phyloP scores from a whole-genome alignment of 352 stramenopile genomes.

The Globisporangium recalcitrans region DNA sequence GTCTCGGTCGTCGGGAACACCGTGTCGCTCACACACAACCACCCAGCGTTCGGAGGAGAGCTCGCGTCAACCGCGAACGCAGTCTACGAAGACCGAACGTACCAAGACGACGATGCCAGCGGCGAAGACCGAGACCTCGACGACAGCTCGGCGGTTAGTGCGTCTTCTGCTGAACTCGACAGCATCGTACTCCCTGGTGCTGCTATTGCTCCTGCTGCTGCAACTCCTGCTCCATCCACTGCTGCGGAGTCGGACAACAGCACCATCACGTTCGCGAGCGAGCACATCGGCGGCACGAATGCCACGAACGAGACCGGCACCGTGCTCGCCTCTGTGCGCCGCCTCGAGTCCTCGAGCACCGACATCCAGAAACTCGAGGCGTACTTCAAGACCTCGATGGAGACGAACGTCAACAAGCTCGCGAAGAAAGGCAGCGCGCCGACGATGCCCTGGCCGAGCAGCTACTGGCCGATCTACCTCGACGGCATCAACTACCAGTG shows the following conservation, averaged over 20 bases:
- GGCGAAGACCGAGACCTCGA: conserved; percentile 5
- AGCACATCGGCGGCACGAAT: conserved; percentile 7
- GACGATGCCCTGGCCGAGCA: conserved; percentile 38
- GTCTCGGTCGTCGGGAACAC: conserved; percentile 22
- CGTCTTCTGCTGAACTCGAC: background rate
- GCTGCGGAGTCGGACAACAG: conserved; percentile 2
- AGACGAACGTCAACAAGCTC: conserved; percentile 23
- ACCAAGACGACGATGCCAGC: conserved; percentile 15
- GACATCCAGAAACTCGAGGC: conserved; percentile 33
- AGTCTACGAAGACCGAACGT: conserved; percentile 20
- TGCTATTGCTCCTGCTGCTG: background rate
- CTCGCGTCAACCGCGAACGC: conserved; percentile 14
- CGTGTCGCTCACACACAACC: conserved; percentile 26
- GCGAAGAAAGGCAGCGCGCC: conserved; percentile 20
- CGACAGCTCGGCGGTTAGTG: background rate
- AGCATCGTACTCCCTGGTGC: background rate
- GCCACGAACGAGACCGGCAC: background rate
- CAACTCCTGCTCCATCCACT: background rate
- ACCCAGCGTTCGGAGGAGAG: conserved; percentile 32
- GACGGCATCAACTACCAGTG: conserved; percentile 61
- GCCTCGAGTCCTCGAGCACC: conserved; percentile 23
- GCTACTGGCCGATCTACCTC: conserved; percentile 59
- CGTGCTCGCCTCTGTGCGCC: conserved; percentile 10
- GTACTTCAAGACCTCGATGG: conserved; percentile 29
- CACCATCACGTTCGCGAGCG: conserved; percentile 10